Conservation (phyloP, 495 filamentous ascomycete genomes). For the Astrocystis sublimbata region DNA sequence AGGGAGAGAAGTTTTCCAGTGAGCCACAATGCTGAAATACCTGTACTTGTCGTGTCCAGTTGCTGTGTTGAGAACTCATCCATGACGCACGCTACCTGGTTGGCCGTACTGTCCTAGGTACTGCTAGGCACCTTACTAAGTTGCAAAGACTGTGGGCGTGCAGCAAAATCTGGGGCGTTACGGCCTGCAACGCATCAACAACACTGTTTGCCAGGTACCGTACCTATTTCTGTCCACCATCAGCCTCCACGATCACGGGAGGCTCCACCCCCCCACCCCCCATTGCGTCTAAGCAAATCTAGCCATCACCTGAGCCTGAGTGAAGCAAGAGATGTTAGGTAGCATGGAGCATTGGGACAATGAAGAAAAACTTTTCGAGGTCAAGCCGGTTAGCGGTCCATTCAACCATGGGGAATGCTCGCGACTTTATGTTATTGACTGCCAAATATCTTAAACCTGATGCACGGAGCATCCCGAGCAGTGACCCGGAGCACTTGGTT, state of each 20-base stretch:
- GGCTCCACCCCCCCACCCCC: constrained; percentile 3
- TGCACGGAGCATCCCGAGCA: neutral
- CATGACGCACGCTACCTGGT: too few species aligned
- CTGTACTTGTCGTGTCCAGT: neutral
- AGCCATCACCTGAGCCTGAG: constrained; percentile 17
- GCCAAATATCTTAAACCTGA: neutral
- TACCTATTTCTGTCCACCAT: constrained; percentile 16
- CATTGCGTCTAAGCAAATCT: constrained; percentile 3
- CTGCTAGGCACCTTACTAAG: too few species aligned
- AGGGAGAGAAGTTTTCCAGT: neutral
- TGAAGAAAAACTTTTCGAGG: constrained; percentile 11
- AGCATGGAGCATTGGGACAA: neutral
- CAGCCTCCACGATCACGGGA: constrained; percentile 12
- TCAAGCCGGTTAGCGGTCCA: neutral
- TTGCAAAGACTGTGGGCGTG: too few species aligned
- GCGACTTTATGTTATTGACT: neutral
- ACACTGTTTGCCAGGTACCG: too few species aligned
- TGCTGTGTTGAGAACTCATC: neutral
- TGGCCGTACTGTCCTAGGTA: too few species aligned
- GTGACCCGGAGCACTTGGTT: neutral
- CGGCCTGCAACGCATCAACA: too few species aligned
- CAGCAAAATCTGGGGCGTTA: neutral
- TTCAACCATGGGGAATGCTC: neutral
- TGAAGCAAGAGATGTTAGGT: neutral
- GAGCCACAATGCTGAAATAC: neutral